Evolutionary conservation across 2,329 filamentous ascomycete genomes (phyloP), one percentile per base, ranked within the genome.

Genomic region (Boeremia exigua): DNA sequence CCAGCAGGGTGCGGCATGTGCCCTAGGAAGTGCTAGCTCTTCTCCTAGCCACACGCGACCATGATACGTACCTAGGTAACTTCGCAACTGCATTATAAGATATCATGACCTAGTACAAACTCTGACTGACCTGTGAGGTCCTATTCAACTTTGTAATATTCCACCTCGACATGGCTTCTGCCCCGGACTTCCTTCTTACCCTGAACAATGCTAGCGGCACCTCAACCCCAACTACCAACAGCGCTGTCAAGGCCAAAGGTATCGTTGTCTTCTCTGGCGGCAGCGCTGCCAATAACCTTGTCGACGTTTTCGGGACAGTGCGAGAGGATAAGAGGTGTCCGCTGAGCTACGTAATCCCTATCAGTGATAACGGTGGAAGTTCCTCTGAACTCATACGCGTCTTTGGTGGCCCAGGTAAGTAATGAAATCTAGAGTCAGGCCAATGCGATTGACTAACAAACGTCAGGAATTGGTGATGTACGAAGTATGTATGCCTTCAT

Each of bases 281-380:
- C 48, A 96, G 91, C 64, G 94, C 93, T n/a, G 92, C 94, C 6
- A 98, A 97, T 72, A 96, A 85, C 68, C 84, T 97, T 5, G 94
- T 97, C 36, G 94, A 97, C 73, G 90, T 96, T 10, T 97, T 97
- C 77, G 88, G 82, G 55, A 75, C 78, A 19, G 77, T 86, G 5
- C 75, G 79, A 27, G 76, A 87, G 59, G 87, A 83, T 65, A 90
- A 89, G 59, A 77, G 83, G 36, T 89, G 88, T 69, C 80, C 83
- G 2, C 78, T 96, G 37, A 91, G 86, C 76, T 96, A 96, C 75
- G 87, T 97, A 56, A 96, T 98, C 48, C 94, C 94, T 32, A 96
- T 97, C 72, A 95, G 90, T 62, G 94, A 98, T 78, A 98, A 98
- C 76, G 94, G 94, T 44, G 94, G 94, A 34, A 96, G 91, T 66